Base-by-base conservation (phyloP, 106 monocot genomes). In the Dioscorea zingiberensis region DNA sequence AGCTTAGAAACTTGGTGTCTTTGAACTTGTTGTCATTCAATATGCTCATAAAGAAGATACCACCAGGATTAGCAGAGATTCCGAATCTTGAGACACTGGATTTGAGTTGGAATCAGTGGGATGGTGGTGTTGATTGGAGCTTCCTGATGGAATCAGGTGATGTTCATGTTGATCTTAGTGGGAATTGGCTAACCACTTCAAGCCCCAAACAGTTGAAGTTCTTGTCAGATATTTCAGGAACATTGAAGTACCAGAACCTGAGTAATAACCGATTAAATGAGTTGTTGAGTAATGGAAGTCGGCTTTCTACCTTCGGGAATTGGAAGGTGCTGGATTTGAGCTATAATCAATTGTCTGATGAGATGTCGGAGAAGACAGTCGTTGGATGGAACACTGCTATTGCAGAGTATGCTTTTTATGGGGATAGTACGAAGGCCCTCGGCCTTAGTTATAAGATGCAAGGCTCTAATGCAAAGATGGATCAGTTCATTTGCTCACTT, bases 251-350 rank as follows among this genome's bases (percentile, higher is more conserved):
- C 65, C 73, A 92, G 70, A 97, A 97, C 64, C 60, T 97, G n/a
- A 97, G 97, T 62, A 54, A 89, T 59, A 97, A 97, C 61, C 77
- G 74, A 69, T 44, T 97, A 47, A 86, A 84, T 46, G 97, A 92
- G 0, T 84, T 85, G 2, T 58, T 97, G 77, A 92, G 89, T 47
- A 81, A 87, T 69, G 91, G 88, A 30, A 80, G 76, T 4, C 81
- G 73, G 27, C 66, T 92, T n/a, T 83, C 97, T 13, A 86, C 97
- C n/a, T 97, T 97, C 84, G 97, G 97, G 75, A 97, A 65, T 48
- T 71, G 88, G 78, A 88, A 86, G 63, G 86, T 84, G 56, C 63
- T 97, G 86, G 97, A 97, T 74, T 81, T 97, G 79, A 92, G 97
- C 73, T 71, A 86, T 69, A 97, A 97, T 78, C 81, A 67, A 58